These are phyloP conservation scores for Acrocalymma vagum DNA, from an alignment of 2,329 filamentous ascomycete genomes.

Conservation along the genomic window DNA sequence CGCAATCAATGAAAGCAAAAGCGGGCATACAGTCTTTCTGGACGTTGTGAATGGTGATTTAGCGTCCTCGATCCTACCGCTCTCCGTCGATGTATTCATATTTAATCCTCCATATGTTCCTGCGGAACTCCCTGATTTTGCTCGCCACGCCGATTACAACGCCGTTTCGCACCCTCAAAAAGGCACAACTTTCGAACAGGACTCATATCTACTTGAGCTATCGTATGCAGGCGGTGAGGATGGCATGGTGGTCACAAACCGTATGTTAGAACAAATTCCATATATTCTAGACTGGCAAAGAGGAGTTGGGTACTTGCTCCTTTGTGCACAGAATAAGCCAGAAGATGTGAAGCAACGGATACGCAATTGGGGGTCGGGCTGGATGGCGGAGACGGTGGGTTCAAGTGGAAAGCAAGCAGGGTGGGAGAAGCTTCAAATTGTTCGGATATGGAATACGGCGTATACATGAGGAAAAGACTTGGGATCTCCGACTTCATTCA, in stretches of 20 bases:
- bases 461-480: too few species aligned
- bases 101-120: slow-evolving; percentile 99
- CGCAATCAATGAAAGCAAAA: slow-evolving; percentile 51
- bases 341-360: slow-evolving; percentile 74
- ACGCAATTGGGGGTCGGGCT: slow-evolving; percentile 64
- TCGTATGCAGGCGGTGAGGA: slow-evolving; percentile 89
- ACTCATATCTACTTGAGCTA: slow-evolving; percentile 83
- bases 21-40: slow-evolving; percentile 59
- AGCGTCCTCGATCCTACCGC: slow-evolving; percentile 64
- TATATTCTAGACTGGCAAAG: slow-evolving; percentile 65
- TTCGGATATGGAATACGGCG: slow-evolving; percentile 77
- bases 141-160: slow-evolving; percentile 47
- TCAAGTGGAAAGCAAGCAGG: slow-evolving; percentile 87
- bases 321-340: slow-evolving; percentile 91
- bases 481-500: too few species aligned
- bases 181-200: slow-evolving; percentile 71
- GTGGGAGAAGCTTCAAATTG: slow-evolving; percentile 92
- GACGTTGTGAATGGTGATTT: slow-evolving; percentile 77
- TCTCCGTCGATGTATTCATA: slow-evolving; percentile 80
- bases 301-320: slow-evolving; percentile 87
- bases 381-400: slow-evolving; percentile 81
- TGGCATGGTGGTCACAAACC: slow-evolving; percentile 93
- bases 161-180: slow-evolving; percentile 25
- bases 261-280: slow-evolving; percentile 76
- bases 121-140: slow-evolving; percentile 73